Base-by-base conservation (phyloP, 495 filamentous ascomycete species). In the Amniculicola lignicola region DNA sequence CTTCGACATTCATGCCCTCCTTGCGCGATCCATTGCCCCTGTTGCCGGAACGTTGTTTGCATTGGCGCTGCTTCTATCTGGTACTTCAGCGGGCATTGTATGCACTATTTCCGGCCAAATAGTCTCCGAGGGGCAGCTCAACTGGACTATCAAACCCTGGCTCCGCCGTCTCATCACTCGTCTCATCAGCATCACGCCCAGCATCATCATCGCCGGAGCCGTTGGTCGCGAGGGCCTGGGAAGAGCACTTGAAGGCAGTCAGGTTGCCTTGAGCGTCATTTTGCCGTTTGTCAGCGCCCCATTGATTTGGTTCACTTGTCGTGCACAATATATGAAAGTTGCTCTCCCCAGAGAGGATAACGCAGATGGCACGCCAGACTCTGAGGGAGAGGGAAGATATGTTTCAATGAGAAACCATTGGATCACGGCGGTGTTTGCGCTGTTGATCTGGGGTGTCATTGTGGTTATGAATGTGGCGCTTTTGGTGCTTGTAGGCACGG, bases 81-180 rank as follows among this genome's bases (percentile, higher is more conserved):
- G 88, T 11, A 77, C 85, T 5, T 84, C 81, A 4, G 87, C 88
- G 0, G 88, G 88, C 22, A 88, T 93, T 43, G 82, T 93, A 12
- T 89, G 85, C 67, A 92, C 88, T 16, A 91, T 92, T 64, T 81
- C 87, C 2, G 88, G 88, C 2, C 88, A 92, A 64, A 88, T 93
- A 80, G 81, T 91, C 38, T 82, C 80, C 62, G 88, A 92, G 63
- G 88, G 88, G 27, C 86, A 87, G 67, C 69, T 92, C 35, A 79
- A 81, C 54, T 89, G 86, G 85, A 81, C 64, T 21, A 73, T 87
- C 27, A 71, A 72, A 53, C 88, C 88, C 0, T 92, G 87, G 85
- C 48, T 87, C 9, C 81, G 88, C 12, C 72, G 88, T 35, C 76
- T 91, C 15, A 66, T 89, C 31, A 90, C 87, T 11, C 74, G 83